Evolutionary conservation across 805 yeast genomes (phyloP).

Genomic region (Saccharomyces eubayanus): DNA sequence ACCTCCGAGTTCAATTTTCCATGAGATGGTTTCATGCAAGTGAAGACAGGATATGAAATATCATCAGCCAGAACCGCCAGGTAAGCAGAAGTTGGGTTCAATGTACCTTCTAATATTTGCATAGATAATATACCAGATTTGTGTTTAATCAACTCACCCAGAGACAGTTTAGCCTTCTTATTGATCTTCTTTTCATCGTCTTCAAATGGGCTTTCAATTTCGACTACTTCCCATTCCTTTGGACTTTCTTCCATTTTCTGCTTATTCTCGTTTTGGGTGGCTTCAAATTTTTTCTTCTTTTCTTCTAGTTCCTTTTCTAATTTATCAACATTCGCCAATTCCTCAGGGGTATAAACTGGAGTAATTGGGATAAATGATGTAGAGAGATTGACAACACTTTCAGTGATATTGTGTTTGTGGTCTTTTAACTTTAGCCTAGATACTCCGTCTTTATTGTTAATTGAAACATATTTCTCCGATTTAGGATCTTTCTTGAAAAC

Average conservation of each 20-base stretch:
- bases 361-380: slow-evolving; percentile 58
- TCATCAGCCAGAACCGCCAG: slow-evolving; percentile 63
- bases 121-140: slow-evolving; percentile 58
- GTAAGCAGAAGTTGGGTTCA: slow-evolving; percentile 41
- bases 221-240: slow-evolving; percentile 56
- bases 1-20: slow-evolving; percentile 39
- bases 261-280: slow-evolving; percentile 43
- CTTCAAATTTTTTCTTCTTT: slow-evolving; percentile 32
- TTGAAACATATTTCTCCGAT: slow-evolving; percentile 39
- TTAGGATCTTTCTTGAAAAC: slow-evolving; percentile 34
- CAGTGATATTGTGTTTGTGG: slow-evolving; percentile 36
- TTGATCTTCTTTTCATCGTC: slow-evolving; percentile 23
- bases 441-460: slow-evolving; percentile 44
- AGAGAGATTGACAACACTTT: slow-evolving; percentile 46
- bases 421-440: slow-evolving; percentile 24
- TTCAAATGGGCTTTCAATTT: slow-evolving; percentile 37
- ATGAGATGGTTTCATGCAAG: slow-evolving; percentile 42
- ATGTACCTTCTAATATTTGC: slow-evolving; percentile 42
- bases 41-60: slow-evolving; percentile 48
- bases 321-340: slow-evolving; percentile 40
- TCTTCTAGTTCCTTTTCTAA: slow-evolving; percentile 34
- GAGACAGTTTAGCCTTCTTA: slow-evolving; percentile 38
- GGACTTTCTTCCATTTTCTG: slow-evolving; percentile 50
- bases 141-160: slow-evolving; percentile 42
- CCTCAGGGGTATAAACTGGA: slow-evolving; percentile 54